phyloP scores from a whole-genome alignment of 83 land plant genomes.

The Thuja plicata region DNA sequence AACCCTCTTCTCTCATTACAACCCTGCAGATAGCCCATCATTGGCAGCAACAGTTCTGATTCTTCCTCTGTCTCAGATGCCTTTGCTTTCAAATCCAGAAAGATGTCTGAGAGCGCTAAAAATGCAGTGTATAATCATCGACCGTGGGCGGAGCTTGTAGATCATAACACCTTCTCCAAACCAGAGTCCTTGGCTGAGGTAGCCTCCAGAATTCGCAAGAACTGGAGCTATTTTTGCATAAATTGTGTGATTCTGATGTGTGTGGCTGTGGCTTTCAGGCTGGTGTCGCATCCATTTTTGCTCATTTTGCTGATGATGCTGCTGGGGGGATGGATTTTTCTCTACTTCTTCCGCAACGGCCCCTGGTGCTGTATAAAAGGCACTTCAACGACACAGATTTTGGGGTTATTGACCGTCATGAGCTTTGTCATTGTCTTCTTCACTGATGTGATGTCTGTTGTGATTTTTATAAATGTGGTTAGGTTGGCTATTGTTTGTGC shows the following conservation, averaged over 20 bases:
- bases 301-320: conserved; percentile 19
- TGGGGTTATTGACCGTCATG: conserved; percentile 19
- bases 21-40: too few species aligned
- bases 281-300: conserved; percentile 32
- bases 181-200: conserved; percentile 40
- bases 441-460: conserved; percentile 31
- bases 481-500: conserved; percentile 23
- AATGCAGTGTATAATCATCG: too few species aligned
- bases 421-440: conserved; percentile 21
- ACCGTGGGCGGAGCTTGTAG: conserved; percentile 23
- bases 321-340: conserved; percentile 26
- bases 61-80: too few species aligned
- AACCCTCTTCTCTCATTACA: too few species aligned
- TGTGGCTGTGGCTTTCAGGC: conserved; percentile 20
- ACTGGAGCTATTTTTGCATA: conserved; percentile 27
- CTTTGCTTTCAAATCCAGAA: too few species aligned
- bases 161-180: conserved; percentile 32
- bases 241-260: conserved; percentile 23
- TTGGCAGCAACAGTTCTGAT: too few species aligned
- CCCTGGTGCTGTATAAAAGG: conserved; percentile 22
- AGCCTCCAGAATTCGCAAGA: conserved; percentile 21
- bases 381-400: conserved; percentile 29
- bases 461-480: conserved; percentile 24
- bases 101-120: too few species aligned
- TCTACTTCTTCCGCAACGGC: conserved; percentile 30